Conservation (phyloP, 2,329 filamentous ascomycete species). For the Uncinocarpus reesii region DNA sequence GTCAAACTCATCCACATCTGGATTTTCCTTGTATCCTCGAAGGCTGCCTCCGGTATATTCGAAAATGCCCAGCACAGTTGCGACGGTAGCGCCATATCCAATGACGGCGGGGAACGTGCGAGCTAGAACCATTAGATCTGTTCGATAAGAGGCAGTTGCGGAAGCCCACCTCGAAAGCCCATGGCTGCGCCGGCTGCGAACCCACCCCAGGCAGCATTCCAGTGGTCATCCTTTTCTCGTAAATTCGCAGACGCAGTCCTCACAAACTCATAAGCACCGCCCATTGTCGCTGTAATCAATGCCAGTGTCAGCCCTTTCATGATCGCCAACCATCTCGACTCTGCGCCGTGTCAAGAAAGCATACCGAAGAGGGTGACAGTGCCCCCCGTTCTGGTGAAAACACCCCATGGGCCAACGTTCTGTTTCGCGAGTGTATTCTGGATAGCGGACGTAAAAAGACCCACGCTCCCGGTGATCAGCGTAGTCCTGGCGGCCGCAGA, state of each 20-base stretch:
- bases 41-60: slow-evolving; percentile 57
- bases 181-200: slow-evolving; percentile 64
- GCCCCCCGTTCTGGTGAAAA: slow-evolving; percentile 68
- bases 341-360: slow-evolving; percentile 17
- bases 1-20: slow-evolving; percentile 61
- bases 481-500: slow-evolving; percentile 54
- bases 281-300: slow-evolving; percentile 52
- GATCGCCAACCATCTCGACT: neutral
- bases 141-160: too few species aligned
- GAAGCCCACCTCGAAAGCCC: slow-evolving; percentile 47
- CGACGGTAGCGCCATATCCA: slow-evolving; percentile 54
- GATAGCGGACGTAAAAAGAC: slow-evolving; percentile 63
- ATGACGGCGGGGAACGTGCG: slow-evolving; percentile 60
- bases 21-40: slow-evolving; percentile 45
- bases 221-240: slow-evolving; percentile 69
- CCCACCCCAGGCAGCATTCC: slow-evolving; percentile 64
- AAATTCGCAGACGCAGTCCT: slow-evolving; percentile 70
- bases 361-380: slow-evolving; percentile 60
- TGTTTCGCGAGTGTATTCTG: slow-evolving; percentile 77
- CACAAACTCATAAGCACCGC: slow-evolving; percentile 68
- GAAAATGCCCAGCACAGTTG: slow-evolving; percentile 51
- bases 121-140: slow-evolving; percentile 31
- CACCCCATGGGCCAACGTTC: slow-evolving; percentile 69
- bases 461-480: slow-evolving; percentile 54
- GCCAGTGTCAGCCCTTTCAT: slow-evolving; percentile 11